phyloP scores from a whole-genome alignment of 2,329 filamentous ascomycete species.

The Raffaelea albimanens region DNA sequence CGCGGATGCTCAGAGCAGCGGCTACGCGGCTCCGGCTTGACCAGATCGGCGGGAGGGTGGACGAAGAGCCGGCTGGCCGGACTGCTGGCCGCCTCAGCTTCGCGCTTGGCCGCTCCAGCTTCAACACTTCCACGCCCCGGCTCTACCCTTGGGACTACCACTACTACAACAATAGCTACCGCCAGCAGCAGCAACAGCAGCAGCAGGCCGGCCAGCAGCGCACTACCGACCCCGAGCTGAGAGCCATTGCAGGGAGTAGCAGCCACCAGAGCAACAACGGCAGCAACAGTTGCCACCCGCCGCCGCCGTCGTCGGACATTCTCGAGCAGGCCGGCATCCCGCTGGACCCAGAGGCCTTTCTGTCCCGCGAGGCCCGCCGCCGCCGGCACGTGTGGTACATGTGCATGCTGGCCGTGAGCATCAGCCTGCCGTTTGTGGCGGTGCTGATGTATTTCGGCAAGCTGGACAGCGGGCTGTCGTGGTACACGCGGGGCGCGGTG shows the following conservation, averaged over 20 bases:
- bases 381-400: conserved; percentile 28
- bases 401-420: conserved; percentile 26
- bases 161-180: conserved; percentile 2
- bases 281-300: too few species aligned
- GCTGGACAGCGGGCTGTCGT: conserved; percentile 35
- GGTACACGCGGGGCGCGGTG: conserved; percentile 38
- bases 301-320: too few species aligned
- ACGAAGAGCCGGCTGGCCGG: background rate
- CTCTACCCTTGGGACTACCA: conserved; percentile 17
- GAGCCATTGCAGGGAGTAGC: conserved; percentile 10
- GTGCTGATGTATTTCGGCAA: conserved; percentile 32
- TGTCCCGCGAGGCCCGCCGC: conserved; percentile 18
- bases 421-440: conserved; percentile 36
- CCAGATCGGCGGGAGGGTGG: background rate
- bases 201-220: conserved; percentile 3
- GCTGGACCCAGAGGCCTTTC: conserved; percentile 15
- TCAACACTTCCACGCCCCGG: conserved; percentile 6
- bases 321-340: conserved; percentile 11
- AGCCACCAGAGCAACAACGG: too few species aligned
- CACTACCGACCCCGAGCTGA: conserved; percentile 11
- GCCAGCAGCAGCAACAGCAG: conserved; percentile 4
- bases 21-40: conserved; percentile 8
- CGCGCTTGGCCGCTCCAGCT: background rate
- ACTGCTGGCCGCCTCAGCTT: background rate
- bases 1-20: conserved; percentile 2